Conservation (phyloP, 345 rosid genomes). For the Citrus unshiu region DNA sequence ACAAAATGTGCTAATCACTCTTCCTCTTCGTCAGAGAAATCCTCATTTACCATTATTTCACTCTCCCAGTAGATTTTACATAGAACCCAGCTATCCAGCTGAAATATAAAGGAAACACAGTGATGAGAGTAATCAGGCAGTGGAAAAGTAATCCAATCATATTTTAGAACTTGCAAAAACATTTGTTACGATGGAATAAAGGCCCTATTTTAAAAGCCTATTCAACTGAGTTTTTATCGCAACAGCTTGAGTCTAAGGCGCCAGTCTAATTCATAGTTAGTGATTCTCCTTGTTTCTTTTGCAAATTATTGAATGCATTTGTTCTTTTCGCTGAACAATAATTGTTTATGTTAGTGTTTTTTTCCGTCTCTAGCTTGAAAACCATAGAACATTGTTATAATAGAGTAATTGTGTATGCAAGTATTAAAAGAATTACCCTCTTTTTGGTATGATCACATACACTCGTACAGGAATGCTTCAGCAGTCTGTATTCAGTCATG, state of each 20-base stretch:
- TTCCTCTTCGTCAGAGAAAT: slow-evolving; percentile 3
- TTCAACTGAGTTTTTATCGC: background rate
- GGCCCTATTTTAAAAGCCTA: background rate
- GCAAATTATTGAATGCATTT: background rate
- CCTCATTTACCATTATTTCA: background rate
- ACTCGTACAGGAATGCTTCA: background rate
- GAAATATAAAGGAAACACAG: background rate
- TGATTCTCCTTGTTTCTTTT: background rate
- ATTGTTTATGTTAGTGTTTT: background rate
- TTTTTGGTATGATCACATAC: background rate
- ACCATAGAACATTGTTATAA: background rate
- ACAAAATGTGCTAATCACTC: background rate
- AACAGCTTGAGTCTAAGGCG: background rate
- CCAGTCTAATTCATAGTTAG: background rate
- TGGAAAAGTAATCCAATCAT: background rate
- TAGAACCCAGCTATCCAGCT: slow-evolving; percentile 8
- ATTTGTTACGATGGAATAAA: background rate
- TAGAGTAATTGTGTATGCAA: background rate
- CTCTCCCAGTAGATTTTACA: background rate
- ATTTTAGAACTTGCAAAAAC: background rate
- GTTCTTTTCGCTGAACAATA: background rate
- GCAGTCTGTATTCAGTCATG: background rate
- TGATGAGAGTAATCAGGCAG: background rate
- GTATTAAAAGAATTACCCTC: background rate
- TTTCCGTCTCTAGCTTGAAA: background rate